Conservation (phyloP, 306 rosid genomes). For the Neltuma alba region DNA sequence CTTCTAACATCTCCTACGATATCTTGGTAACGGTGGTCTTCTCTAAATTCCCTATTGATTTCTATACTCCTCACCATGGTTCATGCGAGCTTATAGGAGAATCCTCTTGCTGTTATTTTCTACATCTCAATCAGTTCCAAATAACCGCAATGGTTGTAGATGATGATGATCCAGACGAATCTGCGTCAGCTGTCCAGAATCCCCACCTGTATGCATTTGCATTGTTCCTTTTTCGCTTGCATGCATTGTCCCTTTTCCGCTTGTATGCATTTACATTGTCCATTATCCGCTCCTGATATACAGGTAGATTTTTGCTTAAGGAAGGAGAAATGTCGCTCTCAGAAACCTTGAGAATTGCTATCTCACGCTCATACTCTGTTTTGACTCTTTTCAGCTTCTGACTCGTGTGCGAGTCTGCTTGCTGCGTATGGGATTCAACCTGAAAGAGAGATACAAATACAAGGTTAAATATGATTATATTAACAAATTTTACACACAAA, state of each 20-base stretch:
- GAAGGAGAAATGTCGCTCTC: background rate
- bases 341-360: background rate
- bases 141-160: too few species aligned
- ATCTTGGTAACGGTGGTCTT: too few species aligned
- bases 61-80: too few species aligned
- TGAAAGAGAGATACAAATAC: background rate
- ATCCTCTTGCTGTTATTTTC: background rate
- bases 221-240: too few species aligned
- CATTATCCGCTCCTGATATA: background rate
- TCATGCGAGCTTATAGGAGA: background rate
- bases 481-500: too few species aligned
- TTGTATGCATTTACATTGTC: background rate
- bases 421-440: background rate
- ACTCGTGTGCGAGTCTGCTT: background rate
- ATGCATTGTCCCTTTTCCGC: too few species aligned
- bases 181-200: too few species aligned
- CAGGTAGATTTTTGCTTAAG: background rate
- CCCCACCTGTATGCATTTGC: too few species aligned
- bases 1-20: too few species aligned
- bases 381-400: background rate
- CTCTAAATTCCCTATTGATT: too few species aligned
- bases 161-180: too few species aligned
- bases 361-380: background rate
- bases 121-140: background rate
- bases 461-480: background rate